Conservation (phyloP, 2,329 filamentous ascomycete species). For the Knoxdaviesia capensis region DNA sequence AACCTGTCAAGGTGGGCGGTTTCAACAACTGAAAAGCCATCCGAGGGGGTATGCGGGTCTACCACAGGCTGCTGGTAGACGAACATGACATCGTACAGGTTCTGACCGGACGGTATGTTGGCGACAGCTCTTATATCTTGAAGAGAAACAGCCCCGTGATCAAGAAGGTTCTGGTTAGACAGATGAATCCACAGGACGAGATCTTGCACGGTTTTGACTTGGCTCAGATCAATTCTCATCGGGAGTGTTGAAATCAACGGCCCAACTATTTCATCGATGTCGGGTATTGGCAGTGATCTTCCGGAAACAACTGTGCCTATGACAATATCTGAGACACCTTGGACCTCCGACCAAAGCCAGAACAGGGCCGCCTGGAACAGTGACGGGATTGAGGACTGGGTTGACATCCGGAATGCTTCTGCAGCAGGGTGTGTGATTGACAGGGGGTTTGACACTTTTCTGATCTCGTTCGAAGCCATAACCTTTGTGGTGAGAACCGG, state of each 20-base stretch:
- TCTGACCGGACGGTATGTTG: slow-evolving; percentile 29
- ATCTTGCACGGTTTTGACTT: slow-evolving; percentile 31
- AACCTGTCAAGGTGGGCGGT: slow-evolving; percentile 46
- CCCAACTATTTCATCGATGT: slow-evolving; percentile 55
- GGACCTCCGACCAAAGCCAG: slow-evolving; percentile 43
- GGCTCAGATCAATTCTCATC: slow-evolving; percentile 38
- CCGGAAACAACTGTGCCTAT: slow-evolving; percentile 72
- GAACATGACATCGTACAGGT: slow-evolving; percentile 59
- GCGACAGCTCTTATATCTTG: slow-evolving; percentile 46
- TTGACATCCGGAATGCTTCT: no score
- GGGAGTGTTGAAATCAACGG: slow-evolving; percentile 66
- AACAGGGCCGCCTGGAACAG: slow-evolving; percentile 56
- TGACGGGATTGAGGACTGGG: not conserved
- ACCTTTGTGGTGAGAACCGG: no score
- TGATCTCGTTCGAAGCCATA: no score
- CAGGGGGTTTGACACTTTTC: no score
- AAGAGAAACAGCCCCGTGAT: slow-evolving; percentile 42
- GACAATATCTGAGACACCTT: slow-evolving; percentile 43
- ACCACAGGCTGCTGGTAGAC: slow-evolving; percentile 62
- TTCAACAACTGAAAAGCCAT: slow-evolving; percentile 22
- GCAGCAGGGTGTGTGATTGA: no score
- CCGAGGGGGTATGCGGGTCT: slow-evolving; percentile 6
- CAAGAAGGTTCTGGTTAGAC: slow-evolving; percentile 43
- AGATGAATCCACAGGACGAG: slow-evolving; percentile 43
- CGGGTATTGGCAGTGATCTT: slow-evolving; percentile 48